Base-by-base conservation (phyloP, 805 yeast genomes). In the Wickerhamiella azymoides region DNA sequence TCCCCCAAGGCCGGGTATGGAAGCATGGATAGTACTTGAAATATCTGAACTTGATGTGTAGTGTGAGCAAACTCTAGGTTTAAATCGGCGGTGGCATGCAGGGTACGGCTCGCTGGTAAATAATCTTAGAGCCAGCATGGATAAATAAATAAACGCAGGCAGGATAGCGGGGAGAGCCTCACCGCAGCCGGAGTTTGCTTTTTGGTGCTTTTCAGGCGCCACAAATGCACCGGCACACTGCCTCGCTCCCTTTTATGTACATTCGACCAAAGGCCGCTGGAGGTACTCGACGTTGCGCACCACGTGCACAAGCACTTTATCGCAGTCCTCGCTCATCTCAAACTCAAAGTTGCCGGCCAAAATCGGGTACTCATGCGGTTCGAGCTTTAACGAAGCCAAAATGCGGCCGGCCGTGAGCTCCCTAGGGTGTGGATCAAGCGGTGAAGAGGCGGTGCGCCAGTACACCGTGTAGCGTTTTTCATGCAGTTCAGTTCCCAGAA, bases 311-410 rank as follows among this genome's bases (percentile, higher is more conserved):
- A 50, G 36, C 13, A 62, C 51, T 10, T 32, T 28, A n/a, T 50
- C 47, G 53, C 64, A 59, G 19, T 48, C 49, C 6, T 42, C 26
- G 36, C 48, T 54, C 44, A 62, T 57, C 24, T 55, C 58, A 40
- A 62, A 62, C 52, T 61, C 64, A 44, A 62, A 62, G 30, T 59
- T 53, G n/a, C 66, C 66, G 11, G 61, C 59, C 21, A 62, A 49
- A 16, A 61, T 58, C 3, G 64, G 64, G 49, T 55, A 59, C 51
- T 61, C 65, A 35, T 56, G 56, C 1, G 64, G 62, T n/a, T 54
- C 48, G 32, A 61, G 49, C 11, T 56, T 57, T 33, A 61, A 49
- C 35, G 51, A 48, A 10, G 53, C 47, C 36, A 57, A 56, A 9
- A 60, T 47, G 21, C 50, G 33, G 36, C 57, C 57, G 16, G 33